A percentile compares a stretch with the other conserved stretches of the same genome.
Conservation (phyloP, 106 monocot species). For the Allium fistulosum region DNA sequence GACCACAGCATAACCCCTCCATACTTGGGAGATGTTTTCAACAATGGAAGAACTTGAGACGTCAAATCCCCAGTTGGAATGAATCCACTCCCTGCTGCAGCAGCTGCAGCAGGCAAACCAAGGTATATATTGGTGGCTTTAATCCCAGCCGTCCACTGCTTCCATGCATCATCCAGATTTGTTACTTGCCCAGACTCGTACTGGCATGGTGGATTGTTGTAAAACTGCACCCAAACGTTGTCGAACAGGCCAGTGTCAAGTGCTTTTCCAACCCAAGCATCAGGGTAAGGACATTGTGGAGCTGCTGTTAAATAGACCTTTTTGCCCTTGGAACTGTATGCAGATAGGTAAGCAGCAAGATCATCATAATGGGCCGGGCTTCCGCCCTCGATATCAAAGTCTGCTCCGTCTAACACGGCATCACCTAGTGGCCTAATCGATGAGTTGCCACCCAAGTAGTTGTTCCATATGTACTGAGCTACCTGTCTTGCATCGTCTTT, state of each 20-base stretch:
- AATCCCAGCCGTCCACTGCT: conserved; percentile 10
- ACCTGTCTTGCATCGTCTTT: conserved; percentile 16
- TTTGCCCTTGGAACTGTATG: background rate
- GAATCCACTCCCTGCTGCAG: conserved; percentile 14
- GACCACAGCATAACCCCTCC: conserved; percentile 12
- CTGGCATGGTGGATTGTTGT: conserved; percentile 15
- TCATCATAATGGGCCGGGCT: conserved; percentile 9
- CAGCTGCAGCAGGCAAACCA: conserved; percentile 11
- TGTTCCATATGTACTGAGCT: conserved; percentile 17
- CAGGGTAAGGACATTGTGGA: conserved; percentile 23
- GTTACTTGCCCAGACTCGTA: background rate
- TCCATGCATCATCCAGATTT: conserved; percentile 15
- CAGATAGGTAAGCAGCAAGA: conserved; percentile 11
- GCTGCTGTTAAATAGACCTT: conserved; percentile 18
- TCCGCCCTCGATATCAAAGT: conserved; percentile 17
- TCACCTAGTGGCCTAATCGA: conserved; percentile 9
- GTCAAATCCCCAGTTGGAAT: conserved; percentile 11
- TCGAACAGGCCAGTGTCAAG: conserved; percentile 17
- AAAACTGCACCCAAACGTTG: conserved; percentile 16
- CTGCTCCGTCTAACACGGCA: conserved; percentile 20
- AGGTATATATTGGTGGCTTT: conserved; percentile 11
- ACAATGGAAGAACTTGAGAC: conserved; percentile 1
- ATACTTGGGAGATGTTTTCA: conserved; percentile 15
- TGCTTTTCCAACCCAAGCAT: conserved; percentile 13
- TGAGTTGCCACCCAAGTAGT: conserved; percentile 17